Conservation (phyloP, 192 early-diverging fungal species). For the Spizellomyces sp. region DNA sequence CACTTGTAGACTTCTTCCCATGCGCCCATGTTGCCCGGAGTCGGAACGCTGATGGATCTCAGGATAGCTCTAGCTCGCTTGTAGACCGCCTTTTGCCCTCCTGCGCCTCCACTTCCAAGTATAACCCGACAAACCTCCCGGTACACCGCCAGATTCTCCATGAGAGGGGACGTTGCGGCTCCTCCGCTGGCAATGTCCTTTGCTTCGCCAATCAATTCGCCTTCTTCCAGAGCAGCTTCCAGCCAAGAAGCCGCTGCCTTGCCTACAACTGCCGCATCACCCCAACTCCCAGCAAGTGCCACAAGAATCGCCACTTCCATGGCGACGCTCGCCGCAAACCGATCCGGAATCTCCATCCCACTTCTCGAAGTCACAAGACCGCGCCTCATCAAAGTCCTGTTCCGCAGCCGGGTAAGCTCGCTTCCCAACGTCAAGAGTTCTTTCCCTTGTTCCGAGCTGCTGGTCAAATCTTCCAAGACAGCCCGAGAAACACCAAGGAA, state of each 20-base stretch:
- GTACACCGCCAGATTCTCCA: conserved; percentile 75
- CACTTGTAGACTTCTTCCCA: conserved; percentile 81
- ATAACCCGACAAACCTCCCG: conserved; percentile 52
- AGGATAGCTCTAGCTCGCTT: conserved; percentile 74
- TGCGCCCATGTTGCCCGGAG: conserved; percentile 74
- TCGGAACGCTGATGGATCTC: conserved; percentile 63
- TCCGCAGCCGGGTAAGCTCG: conserved; percentile 34
- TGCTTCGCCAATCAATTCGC: conserved; percentile 63
- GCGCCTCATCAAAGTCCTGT: conserved; percentile 35
- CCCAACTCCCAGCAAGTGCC: conserved; percentile 28
- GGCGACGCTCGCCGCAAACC: conserved; percentile 67
- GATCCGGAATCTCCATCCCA: conserved; percentile 50
- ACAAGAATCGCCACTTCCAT: conserved; percentile 78
- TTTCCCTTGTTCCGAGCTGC: conserved; percentile 17
- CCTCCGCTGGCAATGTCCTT: conserved; percentile 13
- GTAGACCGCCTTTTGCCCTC: conserved; percentile 73
- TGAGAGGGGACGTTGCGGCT: conserved; percentile 47
- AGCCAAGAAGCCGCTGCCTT: conserved; percentile 61
- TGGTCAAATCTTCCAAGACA: conserved; percentile 64
- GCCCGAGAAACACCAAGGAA: conserved; percentile 65
- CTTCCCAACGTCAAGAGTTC: conserved; percentile 33
- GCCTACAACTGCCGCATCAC: conserved; percentile 56
- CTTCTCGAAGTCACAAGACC: neutral
- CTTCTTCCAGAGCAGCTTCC: conserved; percentile 71
- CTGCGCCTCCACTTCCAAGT: conserved; percentile 21